Conservation (phyloP, 106 monocot species). For the Posidonia australis region DNA sequence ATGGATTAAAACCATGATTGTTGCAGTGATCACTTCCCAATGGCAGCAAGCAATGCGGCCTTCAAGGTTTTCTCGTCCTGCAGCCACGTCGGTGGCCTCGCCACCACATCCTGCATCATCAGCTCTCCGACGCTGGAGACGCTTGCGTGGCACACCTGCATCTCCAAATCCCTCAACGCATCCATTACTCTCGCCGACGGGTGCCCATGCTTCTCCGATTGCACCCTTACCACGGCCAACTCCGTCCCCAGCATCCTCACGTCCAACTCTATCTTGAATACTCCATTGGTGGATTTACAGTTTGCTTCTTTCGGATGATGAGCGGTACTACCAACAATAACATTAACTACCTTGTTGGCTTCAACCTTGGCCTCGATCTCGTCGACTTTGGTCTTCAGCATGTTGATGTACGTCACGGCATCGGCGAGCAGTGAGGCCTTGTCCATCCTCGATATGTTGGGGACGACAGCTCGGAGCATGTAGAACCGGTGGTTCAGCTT, state of each 20-base stretch:
- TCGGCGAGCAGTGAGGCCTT: constrained; percentile 27
- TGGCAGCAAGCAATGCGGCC: not conserved
- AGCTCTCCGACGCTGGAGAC: constrained; percentile 10
- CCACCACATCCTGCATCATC: constrained; percentile 24
- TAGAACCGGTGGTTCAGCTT: constrained; percentile 32
- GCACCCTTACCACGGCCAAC: constrained; percentile 23
- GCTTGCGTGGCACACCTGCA: constrained; percentile 36
- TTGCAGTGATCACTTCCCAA: no score
- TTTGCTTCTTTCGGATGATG: not conserved
- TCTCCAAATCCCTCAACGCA: constrained; percentile 22
- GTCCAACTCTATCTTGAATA: constrained; percentile 28
- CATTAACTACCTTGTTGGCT: no score
- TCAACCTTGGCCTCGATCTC: constrained; percentile 7
- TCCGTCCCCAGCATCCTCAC: constrained; percentile 25
- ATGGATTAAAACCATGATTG: no score
- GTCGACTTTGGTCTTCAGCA: constrained; percentile 5
- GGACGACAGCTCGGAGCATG: constrained; percentile 22
- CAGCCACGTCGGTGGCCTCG: constrained; percentile 6
- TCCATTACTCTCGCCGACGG: constrained; percentile 38
- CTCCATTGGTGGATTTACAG: no score
- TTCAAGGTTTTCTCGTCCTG: constrained; percentile 7
- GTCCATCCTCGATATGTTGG: constrained; percentile 22
- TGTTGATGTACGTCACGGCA: constrained; percentile 25
- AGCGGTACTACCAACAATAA: no score
- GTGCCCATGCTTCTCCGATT: constrained; percentile 19